Evolutionary conservation across 495 filamentous ascomycete species (phyloP).

Genomic region (Trichoderma asperelloides): DNA sequence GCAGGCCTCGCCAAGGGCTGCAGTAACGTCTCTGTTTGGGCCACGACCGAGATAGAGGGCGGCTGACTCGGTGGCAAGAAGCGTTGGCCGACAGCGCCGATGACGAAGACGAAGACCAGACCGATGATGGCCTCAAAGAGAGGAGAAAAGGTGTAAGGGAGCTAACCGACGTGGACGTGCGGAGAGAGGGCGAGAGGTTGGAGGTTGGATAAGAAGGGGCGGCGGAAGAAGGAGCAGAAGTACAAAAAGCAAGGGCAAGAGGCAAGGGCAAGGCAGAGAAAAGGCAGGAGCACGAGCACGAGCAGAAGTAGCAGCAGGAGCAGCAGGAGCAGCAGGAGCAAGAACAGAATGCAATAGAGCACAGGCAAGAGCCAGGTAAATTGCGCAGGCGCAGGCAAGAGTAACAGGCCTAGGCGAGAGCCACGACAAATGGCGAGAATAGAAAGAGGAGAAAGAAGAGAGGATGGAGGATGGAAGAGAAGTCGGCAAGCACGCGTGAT

Average conservation of each 20-base stretch:
- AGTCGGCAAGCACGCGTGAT: background rate
- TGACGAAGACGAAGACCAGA: background rate
- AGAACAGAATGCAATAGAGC: background rate
- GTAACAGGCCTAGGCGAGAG: background rate
- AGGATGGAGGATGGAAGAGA: constrained; percentile 4
- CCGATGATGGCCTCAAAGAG: background rate
- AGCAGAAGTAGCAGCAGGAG: constrained; percentile 1
- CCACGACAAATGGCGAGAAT: background rate
- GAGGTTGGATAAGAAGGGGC: background rate
- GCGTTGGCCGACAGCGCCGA: too few relatives aligned
- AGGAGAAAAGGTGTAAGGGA: background rate
- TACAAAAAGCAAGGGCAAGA: background rate
- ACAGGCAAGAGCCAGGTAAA: background rate
- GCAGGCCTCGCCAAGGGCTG: too few relatives aligned
- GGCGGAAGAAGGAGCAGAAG: background rate
- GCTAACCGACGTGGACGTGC: background rate
- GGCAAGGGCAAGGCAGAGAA: background rate
- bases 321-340: background rate
- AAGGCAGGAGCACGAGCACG: constrained; percentile 20
- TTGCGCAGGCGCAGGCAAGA: background rate
- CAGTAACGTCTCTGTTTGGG: too few relatives aligned
- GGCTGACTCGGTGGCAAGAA: too few relatives aligned
- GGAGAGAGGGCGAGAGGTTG: background rate
- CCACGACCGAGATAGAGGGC: too few relatives aligned
- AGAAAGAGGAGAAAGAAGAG: background rate